Conservation (phyloP, 257 asterid genomes). For the Petunia axillaris region DNA sequence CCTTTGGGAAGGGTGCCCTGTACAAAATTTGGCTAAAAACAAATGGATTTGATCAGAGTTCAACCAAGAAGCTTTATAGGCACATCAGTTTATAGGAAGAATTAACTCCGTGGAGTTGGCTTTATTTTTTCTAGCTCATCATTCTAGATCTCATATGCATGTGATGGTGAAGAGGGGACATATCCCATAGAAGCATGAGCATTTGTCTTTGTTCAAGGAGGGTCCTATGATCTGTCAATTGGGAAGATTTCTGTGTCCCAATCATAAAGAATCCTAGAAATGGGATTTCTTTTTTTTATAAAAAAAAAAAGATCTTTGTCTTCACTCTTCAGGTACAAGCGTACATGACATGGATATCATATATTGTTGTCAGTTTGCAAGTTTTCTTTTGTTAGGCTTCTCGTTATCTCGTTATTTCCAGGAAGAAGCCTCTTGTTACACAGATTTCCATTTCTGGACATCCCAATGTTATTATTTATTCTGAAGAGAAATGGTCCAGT, state of each 20-base stretch:
- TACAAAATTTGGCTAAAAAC: background rate
- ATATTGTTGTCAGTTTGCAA: conserved; percentile 3
- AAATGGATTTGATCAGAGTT: background rate
- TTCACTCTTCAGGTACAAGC: background rate
- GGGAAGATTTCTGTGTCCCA: background rate
- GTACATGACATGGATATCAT: background rate
- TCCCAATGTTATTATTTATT: background rate
- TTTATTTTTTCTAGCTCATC: background rate
- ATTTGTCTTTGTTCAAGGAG: conserved; percentile 2
- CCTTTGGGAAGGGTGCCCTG: background rate
- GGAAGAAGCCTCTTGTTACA: background rate
- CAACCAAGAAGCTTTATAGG: background rate
- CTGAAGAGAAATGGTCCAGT: background rate
- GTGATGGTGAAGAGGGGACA: conserved; percentile 7
- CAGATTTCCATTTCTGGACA: background rate
- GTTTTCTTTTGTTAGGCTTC: background rate
- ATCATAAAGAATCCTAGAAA: background rate
- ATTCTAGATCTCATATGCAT: background rate
- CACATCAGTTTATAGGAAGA: background rate
- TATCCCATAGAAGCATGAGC: background rate
- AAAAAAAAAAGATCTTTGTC: background rate
- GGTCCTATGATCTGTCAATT: background rate
- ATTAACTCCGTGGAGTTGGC: background rate
- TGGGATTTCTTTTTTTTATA: background rate
- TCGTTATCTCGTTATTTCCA: background rate